Conservation (phyloP, 257 asterid species). For the Solanum ossicruentum region DNA sequence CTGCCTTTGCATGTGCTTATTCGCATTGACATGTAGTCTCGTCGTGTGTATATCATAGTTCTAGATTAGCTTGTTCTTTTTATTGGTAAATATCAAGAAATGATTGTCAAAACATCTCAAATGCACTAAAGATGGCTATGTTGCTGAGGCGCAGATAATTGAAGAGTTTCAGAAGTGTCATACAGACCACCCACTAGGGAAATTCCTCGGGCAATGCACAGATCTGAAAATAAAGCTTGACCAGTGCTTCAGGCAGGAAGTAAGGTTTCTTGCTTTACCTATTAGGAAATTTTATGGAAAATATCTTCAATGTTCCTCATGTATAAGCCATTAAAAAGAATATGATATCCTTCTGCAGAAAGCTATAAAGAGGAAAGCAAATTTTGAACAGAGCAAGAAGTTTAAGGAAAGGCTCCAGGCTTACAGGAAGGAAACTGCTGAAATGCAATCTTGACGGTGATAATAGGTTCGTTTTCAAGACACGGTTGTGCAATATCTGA, state of each 20-base stretch:
- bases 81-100: not conserved
- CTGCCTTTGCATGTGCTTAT: not conserved
- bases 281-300: not conserved
- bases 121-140: not conserved
- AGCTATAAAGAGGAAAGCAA: slow-evolving; percentile 71
- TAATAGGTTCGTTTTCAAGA: not conserved
- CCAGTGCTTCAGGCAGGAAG: slow-evolving; percentile 64
- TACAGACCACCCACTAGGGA: slow-evolving; percentile 62
- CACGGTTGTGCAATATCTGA: not conserved
- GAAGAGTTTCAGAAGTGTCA: slow-evolving; percentile 70
- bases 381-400: slow-evolving; percentile 76
- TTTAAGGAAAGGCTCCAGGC: slow-evolving; percentile 34
- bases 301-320: not conserved
- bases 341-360: slow-evolving; percentile 30
- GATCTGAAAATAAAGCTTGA: slow-evolving; percentile 63
- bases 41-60: not conserved
- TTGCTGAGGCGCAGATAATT: slow-evolving; percentile 31
- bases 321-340: not conserved
- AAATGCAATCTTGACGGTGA: not conserved
- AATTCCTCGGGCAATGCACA: slow-evolving; percentile 67
- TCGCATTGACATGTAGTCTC: not conserved
- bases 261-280: slow-evolving; percentile 14
- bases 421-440: slow-evolving; percentile 24
- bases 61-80: not conserved
- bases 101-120: not conserved